Evolutionary conservation across 768 basidiomycete genomes (phyloP).

Genomic region (Podaxis sp.): DNA sequence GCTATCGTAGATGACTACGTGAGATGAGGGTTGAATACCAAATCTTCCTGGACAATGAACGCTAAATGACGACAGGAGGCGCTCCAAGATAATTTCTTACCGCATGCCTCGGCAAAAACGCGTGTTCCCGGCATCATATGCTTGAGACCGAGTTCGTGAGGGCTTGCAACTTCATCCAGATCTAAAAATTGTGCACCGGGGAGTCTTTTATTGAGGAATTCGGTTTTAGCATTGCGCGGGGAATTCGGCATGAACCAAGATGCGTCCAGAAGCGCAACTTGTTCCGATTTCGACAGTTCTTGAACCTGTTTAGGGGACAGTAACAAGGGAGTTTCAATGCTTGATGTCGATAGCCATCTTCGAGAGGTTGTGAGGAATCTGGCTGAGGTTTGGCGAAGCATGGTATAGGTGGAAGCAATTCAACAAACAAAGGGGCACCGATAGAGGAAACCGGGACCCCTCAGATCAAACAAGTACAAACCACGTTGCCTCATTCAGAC

Average conservation of each 20-base stretch:
- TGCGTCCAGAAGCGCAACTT: constrained; percentile 62
- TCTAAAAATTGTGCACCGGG: constrained; percentile 75
- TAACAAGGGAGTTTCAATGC: constrained; percentile 40
- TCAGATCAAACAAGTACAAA: constrained; percentile 18
- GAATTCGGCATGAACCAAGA: constrained; percentile 96
- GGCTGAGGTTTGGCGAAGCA: constrained; percentile 12
- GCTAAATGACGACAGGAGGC: background rate
- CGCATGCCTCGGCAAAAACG: constrained; percentile 75
- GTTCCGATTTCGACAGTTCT: constrained; percentile 30
- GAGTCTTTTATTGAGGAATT: constrained; percentile 66
- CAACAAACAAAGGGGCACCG: background rate
- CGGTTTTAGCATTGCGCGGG: constrained; percentile 63
- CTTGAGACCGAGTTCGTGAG: constrained; percentile 76
- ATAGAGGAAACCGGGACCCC: background rate
- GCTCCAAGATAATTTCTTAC: constrained; percentile 41
- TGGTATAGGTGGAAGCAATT: background rate
- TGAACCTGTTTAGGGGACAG: constrained; percentile 50
- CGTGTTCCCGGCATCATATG: constrained; percentile 89
- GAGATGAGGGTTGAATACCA: constrained; percentile 70
- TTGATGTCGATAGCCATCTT: constrained; percentile 34
- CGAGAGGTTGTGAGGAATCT: constrained; percentile 17
- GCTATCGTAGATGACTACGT: constrained; percentile 90
- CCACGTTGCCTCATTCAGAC: constrained; percentile 9
- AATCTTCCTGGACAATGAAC: constrained; percentile 43
- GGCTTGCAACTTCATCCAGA: constrained; percentile 73